Evolutionary conservation across 768 basidiomycete genomes (phyloP).

Genomic region (Macrolepiota albuminosa): DNA sequence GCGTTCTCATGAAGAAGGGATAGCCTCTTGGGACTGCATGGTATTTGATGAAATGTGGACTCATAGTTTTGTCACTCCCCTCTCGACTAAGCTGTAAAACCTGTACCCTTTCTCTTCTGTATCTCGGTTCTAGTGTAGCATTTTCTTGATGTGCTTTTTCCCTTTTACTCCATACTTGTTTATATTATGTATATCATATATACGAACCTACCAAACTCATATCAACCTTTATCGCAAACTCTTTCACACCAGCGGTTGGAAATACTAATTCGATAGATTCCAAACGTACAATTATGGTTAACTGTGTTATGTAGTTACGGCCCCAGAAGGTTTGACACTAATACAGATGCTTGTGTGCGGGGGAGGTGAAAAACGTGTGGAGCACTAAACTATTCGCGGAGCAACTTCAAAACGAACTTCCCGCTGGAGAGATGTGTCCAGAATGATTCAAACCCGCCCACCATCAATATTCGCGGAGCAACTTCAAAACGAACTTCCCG

Average conservation of each 20-base stretch:
- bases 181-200: not conserved
- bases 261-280: not conserved
- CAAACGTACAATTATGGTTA: not conserved
- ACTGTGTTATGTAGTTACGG: too few relatives aligned
- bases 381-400: too few relatives aligned
- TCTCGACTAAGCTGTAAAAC: not conserved
- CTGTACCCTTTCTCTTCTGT: not conserved
- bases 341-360: not conserved
- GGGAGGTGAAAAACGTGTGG: not conserved
- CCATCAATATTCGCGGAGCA: too few relatives aligned
- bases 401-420: too few relatives aligned
- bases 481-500: too few relatives aligned
- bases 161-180: not conserved
- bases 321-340: too few relatives aligned
- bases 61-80: not conserved
- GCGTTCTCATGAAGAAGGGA: conserved; percentile 35
- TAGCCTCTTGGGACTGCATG: not conserved
- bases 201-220: not conserved
- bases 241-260: not conserved
- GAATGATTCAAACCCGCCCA: not conserved
- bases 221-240: not conserved
- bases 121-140: not conserved
- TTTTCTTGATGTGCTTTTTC: not conserved
- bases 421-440: not conserved
- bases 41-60: not conserved